Evolutionary conservation across 2,329 filamentous ascomycete genomes (phyloP).

Genomic region (Exophiala alcalophila): DNA sequence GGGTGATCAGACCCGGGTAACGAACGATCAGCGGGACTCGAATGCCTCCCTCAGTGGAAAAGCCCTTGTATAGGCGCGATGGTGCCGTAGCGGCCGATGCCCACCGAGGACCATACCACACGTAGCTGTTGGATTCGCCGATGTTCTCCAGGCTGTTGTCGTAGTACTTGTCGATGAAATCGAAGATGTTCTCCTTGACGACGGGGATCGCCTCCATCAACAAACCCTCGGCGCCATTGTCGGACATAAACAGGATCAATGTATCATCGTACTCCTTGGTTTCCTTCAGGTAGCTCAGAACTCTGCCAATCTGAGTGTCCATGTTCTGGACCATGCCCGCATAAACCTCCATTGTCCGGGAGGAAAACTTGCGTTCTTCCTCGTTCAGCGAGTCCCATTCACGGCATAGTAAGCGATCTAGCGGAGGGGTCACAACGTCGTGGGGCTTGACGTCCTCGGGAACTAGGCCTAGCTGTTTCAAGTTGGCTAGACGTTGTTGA

Average conservation of each 20-base stretch:
- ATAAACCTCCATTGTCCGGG: slow-evolving; percentile 50
- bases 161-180: slow-evolving; percentile 47
- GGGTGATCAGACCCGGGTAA: slow-evolving; percentile 33
- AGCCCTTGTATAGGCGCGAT: slow-evolving; percentile 38
- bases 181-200: slow-evolving; percentile 41
- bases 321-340: slow-evolving; percentile 52
- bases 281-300: slow-evolving; percentile 45
- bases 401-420: too few relatives aligned
- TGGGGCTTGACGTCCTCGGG: slow-evolving; percentile 43
- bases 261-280: slow-evolving; percentile 51
- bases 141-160: slow-evolving; percentile 50
- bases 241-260: slow-evolving; percentile 50
- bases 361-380: slow-evolving; percentile 41
- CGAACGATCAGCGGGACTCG: slow-evolving; percentile 39
- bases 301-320: slow-evolving; percentile 47
- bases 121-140: slow-evolving; percentile 46
- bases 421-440: slow-evolving; percentile 43
- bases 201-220: slow-evolving; percentile 47
- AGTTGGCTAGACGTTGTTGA: slow-evolving; percentile 42
- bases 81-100: slow-evolving; percentile 48
- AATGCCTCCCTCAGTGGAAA: slow-evolving; percentile 37
- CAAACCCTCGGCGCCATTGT: slow-evolving; percentile 51
- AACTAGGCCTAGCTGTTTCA: slow-evolving; percentile 47
- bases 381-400: slow-evolving; percentile 42
- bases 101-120: slow-evolving; percentile 52